These are phyloP conservation scores for Striga asiatica DNA, from an alignment of 257 asterid species.

Conservation along the genomic window DNA sequence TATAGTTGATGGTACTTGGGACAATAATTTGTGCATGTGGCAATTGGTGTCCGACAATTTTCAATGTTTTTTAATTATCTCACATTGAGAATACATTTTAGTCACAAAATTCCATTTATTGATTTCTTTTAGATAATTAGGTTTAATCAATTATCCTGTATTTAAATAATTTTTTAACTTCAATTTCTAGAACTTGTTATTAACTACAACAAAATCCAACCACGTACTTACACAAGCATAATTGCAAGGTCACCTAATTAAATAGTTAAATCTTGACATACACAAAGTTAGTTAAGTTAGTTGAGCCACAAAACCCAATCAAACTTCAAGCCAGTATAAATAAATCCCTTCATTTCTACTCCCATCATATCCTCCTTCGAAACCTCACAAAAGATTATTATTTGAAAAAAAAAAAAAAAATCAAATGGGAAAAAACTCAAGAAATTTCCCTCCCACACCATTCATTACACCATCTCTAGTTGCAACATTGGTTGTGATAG, in stretches of 20 bases:
- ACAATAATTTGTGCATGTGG: too few relatives aligned
- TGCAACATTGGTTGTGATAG: neutral
- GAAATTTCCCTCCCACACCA: neutral
- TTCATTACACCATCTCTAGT: neutral
- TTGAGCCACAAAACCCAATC: neutral
- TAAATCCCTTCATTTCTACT: neutral
- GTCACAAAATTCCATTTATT: too few relatives aligned
- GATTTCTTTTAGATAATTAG: too few relatives aligned
- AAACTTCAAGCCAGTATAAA: neutral
- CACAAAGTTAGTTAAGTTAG: neutral
- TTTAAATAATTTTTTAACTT: too few relatives aligned
- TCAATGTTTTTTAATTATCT: too few relatives aligned
- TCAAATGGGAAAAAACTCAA: neutral
- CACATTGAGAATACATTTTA: too few relatives aligned
- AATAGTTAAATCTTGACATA: neutral
- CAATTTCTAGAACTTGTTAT: too few relatives aligned
- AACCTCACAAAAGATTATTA: neutral
- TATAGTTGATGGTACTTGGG: too few relatives aligned
- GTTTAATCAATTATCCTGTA: too few relatives aligned
- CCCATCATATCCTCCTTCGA: neutral
- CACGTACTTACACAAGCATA: neutral
- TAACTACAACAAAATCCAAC: neutral
- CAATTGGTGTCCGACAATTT: too few relatives aligned
- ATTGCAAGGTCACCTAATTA: neutral
- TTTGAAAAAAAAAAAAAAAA: too few relatives aligned